Evolutionary conservation across 495 filamentous ascomycete genomes (phyloP).

Genomic region (Bryoglossum gracile): DNA sequence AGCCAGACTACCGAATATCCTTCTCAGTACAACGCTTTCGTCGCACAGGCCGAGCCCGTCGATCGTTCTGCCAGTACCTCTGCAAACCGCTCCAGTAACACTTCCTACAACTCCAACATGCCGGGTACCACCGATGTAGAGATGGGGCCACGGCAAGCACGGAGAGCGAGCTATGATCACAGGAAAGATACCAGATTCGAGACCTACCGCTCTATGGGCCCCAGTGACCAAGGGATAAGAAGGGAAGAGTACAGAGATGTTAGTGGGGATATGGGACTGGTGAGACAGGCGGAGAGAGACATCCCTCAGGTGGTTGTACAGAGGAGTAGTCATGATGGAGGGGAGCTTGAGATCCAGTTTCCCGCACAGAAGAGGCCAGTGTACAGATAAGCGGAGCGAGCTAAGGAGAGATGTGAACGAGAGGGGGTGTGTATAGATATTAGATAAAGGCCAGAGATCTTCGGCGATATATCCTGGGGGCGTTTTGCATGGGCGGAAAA

Average conservation of each 20-base stretch:
- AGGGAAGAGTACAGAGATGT: no score
- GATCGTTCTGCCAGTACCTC: not conserved
- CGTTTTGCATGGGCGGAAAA: no score
- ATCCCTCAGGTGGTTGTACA: slow-evolving; percentile 1
- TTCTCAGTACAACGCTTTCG: slow-evolving; percentile 8
- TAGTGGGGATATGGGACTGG: not conserved
- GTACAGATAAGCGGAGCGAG: no score
- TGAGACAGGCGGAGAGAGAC: not conserved
- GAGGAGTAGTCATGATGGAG: slow-evolving; percentile 15
- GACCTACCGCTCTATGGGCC: slow-evolving; percentile 1
- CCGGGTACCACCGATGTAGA: not conserved
- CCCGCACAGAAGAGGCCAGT: no score
- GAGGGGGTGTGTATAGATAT: no score
- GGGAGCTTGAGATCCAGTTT: slow-evolving; percentile 17
- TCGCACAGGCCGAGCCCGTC: not conserved
- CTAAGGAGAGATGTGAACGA: no score
- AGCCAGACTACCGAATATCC: slow-evolving; percentile 11
- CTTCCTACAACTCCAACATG: not conserved
- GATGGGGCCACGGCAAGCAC: not conserved
- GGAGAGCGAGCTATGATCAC: slow-evolving; percentile 16
- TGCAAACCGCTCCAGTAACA: not conserved
- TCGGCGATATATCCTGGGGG: no score
- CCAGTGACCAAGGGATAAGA: not conserved
- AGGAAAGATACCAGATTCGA: slow-evolving; percentile 15
- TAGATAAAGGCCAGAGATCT: no score